Evolutionary conservation across 208 protist species (phyloP), one percentile per base, ranked within the genome.

Genomic region (Leishmania martiniquensis): DNA sequence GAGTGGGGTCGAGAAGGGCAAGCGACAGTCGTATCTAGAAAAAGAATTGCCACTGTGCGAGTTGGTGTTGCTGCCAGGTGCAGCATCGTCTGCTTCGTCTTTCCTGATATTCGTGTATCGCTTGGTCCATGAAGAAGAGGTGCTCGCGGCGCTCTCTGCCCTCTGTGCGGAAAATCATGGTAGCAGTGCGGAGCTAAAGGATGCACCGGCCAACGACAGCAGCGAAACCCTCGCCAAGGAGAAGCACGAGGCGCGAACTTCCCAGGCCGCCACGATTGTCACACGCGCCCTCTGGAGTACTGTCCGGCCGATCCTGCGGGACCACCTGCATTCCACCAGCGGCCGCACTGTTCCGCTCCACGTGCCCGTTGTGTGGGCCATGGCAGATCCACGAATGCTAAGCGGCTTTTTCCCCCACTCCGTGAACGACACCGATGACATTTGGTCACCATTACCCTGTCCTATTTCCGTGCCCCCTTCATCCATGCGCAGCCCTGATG

Each of bases 41-140:
- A 69, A 29, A 22, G 71, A 87, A n/a, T 55, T 86, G 22, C 81
- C 81, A 29, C 51, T 60, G 2, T 87, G 72, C 51, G 86, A 89
- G 71, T 49, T 85, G 4, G 83, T 80, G 51, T 29, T 20, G 20
- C 45, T 80, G 29, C 44, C 80, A 32, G 44, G 34, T n/a, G 44
- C 59, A 1, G 52, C 57, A 34, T 22, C 75, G 7, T 69, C 65
- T 15, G 47, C 78, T 25, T 22, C 9, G 20, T 57, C 70, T 9
- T 78, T 52, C 7, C 72, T 86, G 4, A 45, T 92, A 32, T 88
- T 92, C 75, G 52, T 92, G 32, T 89, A 92, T 59, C 86, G 79
- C 54, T 66, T 92, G 60, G 47, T 20, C 42, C 66, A 83, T 37
- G 77, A 90, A 47, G 88, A 82, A 4, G 78, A 80, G 10, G 81